These are phyloP conservation scores for Pestalotiopsis sp. DNA, from an alignment of 2,329 filamentous ascomycete genomes.

Conservation along the genomic window DNA sequence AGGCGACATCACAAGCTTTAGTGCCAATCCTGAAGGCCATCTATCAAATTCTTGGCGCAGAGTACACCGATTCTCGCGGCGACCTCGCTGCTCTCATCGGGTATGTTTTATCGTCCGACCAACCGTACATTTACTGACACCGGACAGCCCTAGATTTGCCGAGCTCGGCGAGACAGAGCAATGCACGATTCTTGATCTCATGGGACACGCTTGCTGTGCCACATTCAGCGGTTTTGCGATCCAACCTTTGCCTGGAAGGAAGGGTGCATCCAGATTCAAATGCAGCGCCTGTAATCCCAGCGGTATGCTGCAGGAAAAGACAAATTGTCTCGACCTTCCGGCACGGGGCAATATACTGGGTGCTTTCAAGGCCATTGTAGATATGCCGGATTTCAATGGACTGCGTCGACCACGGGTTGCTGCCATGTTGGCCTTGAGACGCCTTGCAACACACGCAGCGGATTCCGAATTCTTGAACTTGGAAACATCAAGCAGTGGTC, in stretches of 20 bases:
- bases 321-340: constrained; percentile 23
- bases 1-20: constrained; percentile 22
- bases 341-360: constrained; percentile 42
- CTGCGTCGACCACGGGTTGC: constrained; percentile 67
- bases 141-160: constrained; percentile 44
- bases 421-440: constrained; percentile 72
- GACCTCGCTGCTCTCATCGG: constrained; percentile 41
- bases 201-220: constrained; percentile 63
- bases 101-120: constrained; percentile 43
- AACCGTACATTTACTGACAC: constrained; percentile 30
- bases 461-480: constrained; percentile 66
- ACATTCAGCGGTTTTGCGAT: constrained; percentile 48
- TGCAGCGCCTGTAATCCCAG: neutral
- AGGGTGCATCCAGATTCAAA: constrained; percentile 14
- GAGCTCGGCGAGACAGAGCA: constrained; percentile 51
- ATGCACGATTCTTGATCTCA: constrained; percentile 53
- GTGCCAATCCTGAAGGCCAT: constrained; percentile 24
- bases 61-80: constrained; percentile 27
- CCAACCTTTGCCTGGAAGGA: neutral
- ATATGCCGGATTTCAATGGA: constrained; percentile 48
- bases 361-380: constrained; percentile 50
- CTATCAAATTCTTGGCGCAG: constrained; percentile 32
- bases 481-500: constrained; percentile 68
- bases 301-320: neutral
- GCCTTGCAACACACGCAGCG: constrained; percentile 69